phyloP scores from a whole-genome alignment of 106 monocot species.

The Allium sativum region DNA sequence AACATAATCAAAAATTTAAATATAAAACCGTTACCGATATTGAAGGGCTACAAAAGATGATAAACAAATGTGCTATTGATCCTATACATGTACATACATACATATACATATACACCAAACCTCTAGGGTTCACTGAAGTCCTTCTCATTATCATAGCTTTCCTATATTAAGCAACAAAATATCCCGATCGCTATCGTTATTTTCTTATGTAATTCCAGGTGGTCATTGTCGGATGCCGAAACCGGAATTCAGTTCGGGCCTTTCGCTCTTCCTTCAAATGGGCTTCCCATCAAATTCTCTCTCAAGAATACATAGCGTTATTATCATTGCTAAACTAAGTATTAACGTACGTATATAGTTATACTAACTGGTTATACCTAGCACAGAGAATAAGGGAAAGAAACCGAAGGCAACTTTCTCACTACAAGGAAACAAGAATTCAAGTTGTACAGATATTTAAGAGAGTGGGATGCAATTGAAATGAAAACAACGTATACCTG shows the following conservation, averaged over 20 bases:
- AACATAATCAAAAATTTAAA: not conserved
- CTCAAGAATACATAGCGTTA: not conserved
- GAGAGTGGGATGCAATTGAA: not conserved
- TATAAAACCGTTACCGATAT: too few species aligned
- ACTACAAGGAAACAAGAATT: not conserved
- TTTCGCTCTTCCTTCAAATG: conserved; percentile 28
- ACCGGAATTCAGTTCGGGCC: conserved; percentile 39
- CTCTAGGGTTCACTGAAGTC: conserved; percentile 1
- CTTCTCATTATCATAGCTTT: not conserved
- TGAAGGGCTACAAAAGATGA: too few species aligned
- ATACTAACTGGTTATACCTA: not conserved
- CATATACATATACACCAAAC: not conserved
- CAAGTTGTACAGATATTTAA: not conserved
- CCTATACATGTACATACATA: too few species aligned
- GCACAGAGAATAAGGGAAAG: not conserved
- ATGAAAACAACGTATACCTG: not conserved
- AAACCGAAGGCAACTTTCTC: conserved; percentile 5
- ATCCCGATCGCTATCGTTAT: not conserved
- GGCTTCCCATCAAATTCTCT: conserved; percentile 30
- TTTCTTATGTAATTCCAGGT: conserved; percentile 9
- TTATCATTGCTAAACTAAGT: not conserved
- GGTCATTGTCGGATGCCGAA: conserved; percentile 24
- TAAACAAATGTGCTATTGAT: too few species aligned
- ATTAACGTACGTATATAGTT: not conserved
- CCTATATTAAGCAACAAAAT: not conserved